These are phyloP conservation scores for Kalmanozyma brasiliensis DNA, from an alignment of 1,284 basidiomycete genomes.

Conservation along the genomic window DNA sequence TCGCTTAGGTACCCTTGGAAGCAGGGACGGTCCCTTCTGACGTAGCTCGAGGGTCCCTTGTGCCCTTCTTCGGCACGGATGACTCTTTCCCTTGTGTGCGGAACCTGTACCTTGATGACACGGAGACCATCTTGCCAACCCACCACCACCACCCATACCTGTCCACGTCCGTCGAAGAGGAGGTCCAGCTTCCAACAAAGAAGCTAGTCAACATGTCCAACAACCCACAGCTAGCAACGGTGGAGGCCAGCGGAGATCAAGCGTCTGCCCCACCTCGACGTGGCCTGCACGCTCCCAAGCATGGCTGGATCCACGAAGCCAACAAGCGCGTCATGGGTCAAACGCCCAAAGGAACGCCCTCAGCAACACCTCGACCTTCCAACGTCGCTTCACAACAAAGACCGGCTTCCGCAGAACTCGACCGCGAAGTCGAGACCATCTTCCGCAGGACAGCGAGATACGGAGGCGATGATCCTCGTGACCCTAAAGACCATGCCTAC, in stretches of 20 bases:
- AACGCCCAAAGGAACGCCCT: conserved; percentile 22
- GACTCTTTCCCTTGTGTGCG: too few species aligned
- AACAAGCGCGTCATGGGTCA: conserved; percentile 25
- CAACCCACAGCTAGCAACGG: conserved; percentile 1
- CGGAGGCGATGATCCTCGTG: conserved; percentile 32
- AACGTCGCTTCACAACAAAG: conserved; percentile 2
- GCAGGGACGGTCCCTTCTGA: conserved; percentile 1
- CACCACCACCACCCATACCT: not conserved
- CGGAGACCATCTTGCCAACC: not conserved
- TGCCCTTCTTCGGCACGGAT: too few species aligned
- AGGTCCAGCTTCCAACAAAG: too few species aligned
- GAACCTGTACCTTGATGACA: not conserved
- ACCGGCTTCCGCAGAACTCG: conserved; percentile 9
- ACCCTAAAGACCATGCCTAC: conserved; percentile 29
- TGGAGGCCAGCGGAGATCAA: not conserved
- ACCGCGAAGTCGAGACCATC: conserved; percentile 28
- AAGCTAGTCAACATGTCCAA: conserved; percentile 18
- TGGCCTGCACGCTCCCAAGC: conserved; percentile 29
- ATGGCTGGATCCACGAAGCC: conserved; percentile 32
- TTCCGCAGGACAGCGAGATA: conserved; percentile 30
- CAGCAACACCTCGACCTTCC: conserved; percentile 7
- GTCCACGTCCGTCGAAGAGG: too few species aligned
- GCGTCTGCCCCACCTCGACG: not conserved
- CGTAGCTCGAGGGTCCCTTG: conserved; percentile 5
- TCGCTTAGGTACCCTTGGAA: conserved; percentile 5